Percentiles rank a stretch among this genome's conserved stretches.
These are phyloP conservation scores for Rhizophora apiculata DNA, from an alignment of 345 rosid genomes.

Conservation along the genomic window DNA sequence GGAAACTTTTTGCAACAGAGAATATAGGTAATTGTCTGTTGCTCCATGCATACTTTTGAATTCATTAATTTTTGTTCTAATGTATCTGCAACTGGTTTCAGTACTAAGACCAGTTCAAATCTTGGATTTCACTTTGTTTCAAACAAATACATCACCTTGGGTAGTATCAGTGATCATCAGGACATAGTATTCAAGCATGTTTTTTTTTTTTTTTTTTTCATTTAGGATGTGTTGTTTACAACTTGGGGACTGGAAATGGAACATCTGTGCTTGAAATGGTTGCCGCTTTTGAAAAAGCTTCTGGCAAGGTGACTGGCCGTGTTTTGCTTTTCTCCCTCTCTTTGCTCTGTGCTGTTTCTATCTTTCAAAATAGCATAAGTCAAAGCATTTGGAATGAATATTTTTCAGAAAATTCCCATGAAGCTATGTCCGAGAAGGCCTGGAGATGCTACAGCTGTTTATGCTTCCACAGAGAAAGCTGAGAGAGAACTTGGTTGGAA, in stretches of 20 bases:
- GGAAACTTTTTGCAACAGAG: constrained; percentile 55
- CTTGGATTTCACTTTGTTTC: not conserved
- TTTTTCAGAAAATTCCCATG: constrained; percentile 71
- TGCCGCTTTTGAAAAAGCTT: constrained; percentile 85
- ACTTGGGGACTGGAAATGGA: constrained; percentile 85
- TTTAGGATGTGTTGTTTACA: constrained; percentile 78
- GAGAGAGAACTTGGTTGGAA: constrained; percentile 87
- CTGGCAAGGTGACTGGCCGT: constrained; percentile 60
- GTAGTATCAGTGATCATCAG: not conserved
- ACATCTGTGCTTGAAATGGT: constrained; percentile 95
- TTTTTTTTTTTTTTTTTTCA: not conserved
- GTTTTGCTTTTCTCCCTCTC: not conserved
- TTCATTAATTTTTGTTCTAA: not conserved
- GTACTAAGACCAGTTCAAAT: not conserved
- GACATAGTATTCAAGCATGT: not conserved
- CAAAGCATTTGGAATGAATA: constrained; percentile 1
- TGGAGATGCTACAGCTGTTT: constrained; percentile 91
- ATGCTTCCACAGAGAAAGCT: constrained; percentile 74
- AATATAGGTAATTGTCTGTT: constrained; percentile 49
- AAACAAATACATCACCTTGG: not conserved
- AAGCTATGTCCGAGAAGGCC: constrained; percentile 81
- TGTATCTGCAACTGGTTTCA: not conserved
- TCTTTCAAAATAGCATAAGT: not conserved
- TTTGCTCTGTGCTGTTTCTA: no score
- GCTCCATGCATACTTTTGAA: not conserved